Percentiles rank a stretch among this genome's conserved stretches.
phyloP scores from a whole-genome alignment of 2,329 filamentous ascomycete species.

The Diaporthe ampelina region DNA sequence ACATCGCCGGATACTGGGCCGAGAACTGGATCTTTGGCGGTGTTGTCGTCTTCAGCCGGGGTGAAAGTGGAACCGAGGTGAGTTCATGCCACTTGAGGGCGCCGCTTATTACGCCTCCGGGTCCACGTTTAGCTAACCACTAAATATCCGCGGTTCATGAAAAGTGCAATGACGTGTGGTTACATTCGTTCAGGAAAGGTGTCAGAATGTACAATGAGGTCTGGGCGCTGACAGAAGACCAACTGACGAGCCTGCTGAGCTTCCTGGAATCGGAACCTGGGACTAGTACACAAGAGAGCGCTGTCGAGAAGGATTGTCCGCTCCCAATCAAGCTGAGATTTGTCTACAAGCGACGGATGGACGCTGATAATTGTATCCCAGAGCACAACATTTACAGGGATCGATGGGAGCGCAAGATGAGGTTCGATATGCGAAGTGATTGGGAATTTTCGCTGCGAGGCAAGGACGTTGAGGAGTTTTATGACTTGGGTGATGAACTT shows the following conservation, averaged over 20 bases:
- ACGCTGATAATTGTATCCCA: slow-evolving; percentile 4
- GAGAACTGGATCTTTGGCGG: slow-evolving; percentile 23
- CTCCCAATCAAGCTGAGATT: neutral
- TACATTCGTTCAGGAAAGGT: neutral
- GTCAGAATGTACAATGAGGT: neutral
- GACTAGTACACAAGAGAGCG: neutral
- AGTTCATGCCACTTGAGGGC: neutral
- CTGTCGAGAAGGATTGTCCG: no score
- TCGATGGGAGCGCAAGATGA: slow-evolving; percentile 24
- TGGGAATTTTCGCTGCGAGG: neutral
- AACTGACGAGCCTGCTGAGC: neutral
- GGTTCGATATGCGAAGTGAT: neutral
- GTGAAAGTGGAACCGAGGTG: slow-evolving; percentile 3
- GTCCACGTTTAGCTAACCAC: no score
- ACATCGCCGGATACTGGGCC: slow-evolving; percentile 6
- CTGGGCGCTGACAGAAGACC: neutral
- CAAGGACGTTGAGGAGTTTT: neutral
- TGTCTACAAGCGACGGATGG: neutral
- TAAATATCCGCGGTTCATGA: no score
- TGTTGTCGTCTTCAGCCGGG: slow-evolving; percentile 15
- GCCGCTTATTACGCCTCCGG: no score
- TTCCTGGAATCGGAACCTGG: neutral
- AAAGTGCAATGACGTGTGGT: slow-evolving; percentile 14
- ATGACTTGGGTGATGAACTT: no score
- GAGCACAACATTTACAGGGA: slow-evolving; percentile 25